Conservation (phyloP, 2,329 filamentous ascomycete genomes). For the Chaetomium sp. region DNA sequence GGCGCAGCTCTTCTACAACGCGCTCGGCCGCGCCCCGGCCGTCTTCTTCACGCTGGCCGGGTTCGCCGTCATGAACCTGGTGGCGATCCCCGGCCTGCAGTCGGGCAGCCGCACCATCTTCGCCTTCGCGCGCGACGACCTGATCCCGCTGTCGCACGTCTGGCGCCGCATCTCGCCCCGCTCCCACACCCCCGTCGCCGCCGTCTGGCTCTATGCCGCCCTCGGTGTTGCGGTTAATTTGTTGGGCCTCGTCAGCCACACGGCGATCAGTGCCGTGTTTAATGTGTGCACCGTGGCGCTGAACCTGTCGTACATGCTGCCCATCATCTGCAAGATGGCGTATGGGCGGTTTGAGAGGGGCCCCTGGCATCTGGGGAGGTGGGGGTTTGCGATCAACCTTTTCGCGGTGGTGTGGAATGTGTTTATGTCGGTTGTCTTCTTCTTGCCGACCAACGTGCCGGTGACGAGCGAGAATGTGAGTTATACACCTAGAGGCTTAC, state of each 20-base stretch:
- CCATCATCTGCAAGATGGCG: constrained; percentile 53
- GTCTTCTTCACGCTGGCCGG: constrained; percentile 57
- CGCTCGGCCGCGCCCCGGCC: constrained; percentile 54
- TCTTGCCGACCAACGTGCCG: constrained; percentile 50
- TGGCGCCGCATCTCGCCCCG: constrained; percentile 51
- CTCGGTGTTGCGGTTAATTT: constrained; percentile 57
- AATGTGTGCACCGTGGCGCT: constrained; percentile 56
- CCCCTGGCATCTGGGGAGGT: constrained; percentile 53
- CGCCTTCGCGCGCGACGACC: constrained; percentile 54
- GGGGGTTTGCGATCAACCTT: constrained; percentile 44
- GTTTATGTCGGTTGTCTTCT: constrained; percentile 54
- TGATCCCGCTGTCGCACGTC: constrained; percentile 48
- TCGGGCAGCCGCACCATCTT: constrained; percentile 54
- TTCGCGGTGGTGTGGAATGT: constrained; percentile 53
- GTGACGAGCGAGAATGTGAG: constrained; percentile 49
- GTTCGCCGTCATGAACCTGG: constrained; percentile 58
- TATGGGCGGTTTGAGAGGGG: constrained; percentile 52
- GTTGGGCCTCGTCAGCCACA: constrained; percentile 55
- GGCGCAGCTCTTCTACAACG: constrained; percentile 59
- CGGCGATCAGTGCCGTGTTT: constrained; percentile 54
- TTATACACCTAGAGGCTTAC: neutral
- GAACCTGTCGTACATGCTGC: constrained; percentile 55
- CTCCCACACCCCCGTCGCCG: constrained; percentile 53
- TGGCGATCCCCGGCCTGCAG: constrained; percentile 57
- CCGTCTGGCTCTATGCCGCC: constrained; percentile 56